Percentiles rank a stretch among this genome's conserved stretches.
These are phyloP conservation scores for Omphalotus olearius DNA, from an alignment of 1,284 basidiomycete species.

Conservation along the genomic window DNA sequence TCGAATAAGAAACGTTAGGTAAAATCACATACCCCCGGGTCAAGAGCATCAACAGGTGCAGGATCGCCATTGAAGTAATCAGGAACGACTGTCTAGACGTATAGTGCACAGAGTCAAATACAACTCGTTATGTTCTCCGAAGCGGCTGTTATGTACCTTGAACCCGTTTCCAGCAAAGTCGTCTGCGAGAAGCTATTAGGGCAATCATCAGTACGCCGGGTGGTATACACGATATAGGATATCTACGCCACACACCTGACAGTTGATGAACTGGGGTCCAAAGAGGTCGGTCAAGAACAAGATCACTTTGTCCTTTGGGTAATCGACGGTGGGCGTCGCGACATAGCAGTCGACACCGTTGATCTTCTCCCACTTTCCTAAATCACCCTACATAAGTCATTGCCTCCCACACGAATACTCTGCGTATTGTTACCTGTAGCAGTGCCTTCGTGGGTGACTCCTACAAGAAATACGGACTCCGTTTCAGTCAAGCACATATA, in stretches of 20 bases:
- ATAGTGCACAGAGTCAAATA: background rate
- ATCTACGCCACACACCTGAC: background rate
- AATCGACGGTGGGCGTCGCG: slow-evolving; percentile 39
- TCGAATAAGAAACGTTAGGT: too few species aligned
- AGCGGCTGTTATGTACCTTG: slow-evolving; percentile 24
- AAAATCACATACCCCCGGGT: slow-evolving; percentile 29
- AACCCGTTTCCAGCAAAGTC: slow-evolving; percentile 52
- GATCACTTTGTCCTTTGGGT: slow-evolving; percentile 49
- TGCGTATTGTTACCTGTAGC: background rate
- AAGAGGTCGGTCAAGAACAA: slow-evolving; percentile 49
- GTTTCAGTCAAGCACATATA: background rate
- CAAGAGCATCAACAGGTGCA: slow-evolving; percentile 34
- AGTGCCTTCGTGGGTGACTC: slow-evolving; percentile 53
- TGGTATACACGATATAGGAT: background rate
- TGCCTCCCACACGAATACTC: background rate
- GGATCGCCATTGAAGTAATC: slow-evolving; percentile 63
- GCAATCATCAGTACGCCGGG: background rate
- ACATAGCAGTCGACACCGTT: slow-evolving; percentile 45
- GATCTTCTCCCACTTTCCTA: slow-evolving; percentile 22
- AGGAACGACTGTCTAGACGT: slow-evolving; percentile 32
- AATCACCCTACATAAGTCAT: background rate
- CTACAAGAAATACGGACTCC: slow-evolving; percentile 27
- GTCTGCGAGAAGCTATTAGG: slow-evolving; percentile 37
- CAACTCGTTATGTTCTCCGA: slow-evolving; percentile 1
- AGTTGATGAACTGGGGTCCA: slow-evolving; percentile 25